phyloP scores from a whole-genome alignment of 1,139 yeast species.

The Yamadazyma taylorii region DNA sequence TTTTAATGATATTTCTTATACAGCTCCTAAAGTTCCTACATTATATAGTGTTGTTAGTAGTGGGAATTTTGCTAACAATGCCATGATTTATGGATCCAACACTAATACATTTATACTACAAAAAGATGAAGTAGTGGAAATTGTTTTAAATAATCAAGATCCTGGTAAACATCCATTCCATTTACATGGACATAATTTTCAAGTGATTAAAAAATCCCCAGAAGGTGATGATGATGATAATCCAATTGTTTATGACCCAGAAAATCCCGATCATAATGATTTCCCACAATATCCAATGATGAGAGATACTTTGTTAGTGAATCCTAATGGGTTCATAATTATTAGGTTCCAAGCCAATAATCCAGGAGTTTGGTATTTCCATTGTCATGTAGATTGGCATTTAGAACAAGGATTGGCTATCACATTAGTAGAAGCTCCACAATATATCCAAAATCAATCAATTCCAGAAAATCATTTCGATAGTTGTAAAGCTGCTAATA shows the following conservation, averaged over 20 bases:
- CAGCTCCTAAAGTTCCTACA: conserved; percentile 80
- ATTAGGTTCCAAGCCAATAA: conserved; percentile 57
- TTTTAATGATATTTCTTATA: conserved; percentile 80
- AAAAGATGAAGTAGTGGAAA: conserved; percentile 65
- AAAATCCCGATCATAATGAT: conserved; percentile 28
- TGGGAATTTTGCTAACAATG: conserved; percentile 50
- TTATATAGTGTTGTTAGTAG: conserved; percentile 73
- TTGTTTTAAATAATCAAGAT: conserved; percentile 68
- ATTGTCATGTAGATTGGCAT: conserved; percentile 67
- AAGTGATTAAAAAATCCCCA: conserved; percentile 44
- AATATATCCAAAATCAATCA: conserved; percentile 53
- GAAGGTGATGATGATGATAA: conserved; percentile 34
- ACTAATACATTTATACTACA: conserved; percentile 72
- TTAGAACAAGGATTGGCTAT: conserved; percentile 61
- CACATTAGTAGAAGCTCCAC: conserved; percentile 51
- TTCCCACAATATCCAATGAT: conserved; percentile 57
- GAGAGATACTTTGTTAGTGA: conserved; percentile 68
- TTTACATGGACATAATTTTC: conserved; percentile 80
- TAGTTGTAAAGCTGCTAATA: conserved; percentile 55
- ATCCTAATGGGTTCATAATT: conserved; percentile 67
- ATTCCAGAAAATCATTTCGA: conserved; percentile 57
- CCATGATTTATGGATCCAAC: conserved; percentile 63
- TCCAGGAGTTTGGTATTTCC: conserved; percentile 68
- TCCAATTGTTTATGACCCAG: conserved; percentile 41
- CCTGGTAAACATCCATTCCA: conserved; percentile 89